These are phyloP conservation scores for Hemileia vastatrix DNA, from an alignment of 1,284 basidiomycete species.

Conservation along the genomic window DNA sequence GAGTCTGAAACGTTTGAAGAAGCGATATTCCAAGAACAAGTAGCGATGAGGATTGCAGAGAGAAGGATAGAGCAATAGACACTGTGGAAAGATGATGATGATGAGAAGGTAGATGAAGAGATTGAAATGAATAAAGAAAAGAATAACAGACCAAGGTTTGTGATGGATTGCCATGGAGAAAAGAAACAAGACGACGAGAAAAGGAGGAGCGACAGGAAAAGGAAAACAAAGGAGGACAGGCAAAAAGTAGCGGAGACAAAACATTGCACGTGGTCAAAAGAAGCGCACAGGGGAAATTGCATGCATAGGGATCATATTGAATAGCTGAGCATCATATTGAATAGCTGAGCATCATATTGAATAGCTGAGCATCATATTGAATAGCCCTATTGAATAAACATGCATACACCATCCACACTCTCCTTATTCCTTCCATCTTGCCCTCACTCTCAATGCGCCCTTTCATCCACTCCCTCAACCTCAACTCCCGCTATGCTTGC, in stretches of 20 bases:
- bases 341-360: no score
- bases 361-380: no score
- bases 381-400: no score
- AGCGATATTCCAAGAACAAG: constrained; percentile 23
- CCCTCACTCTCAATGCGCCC: no score
- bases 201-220: constrained; percentile 18
- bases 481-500: no score
- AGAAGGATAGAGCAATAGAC: constrained; percentile 21
- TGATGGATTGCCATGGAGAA: constrained; percentile 20
- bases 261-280: no score
- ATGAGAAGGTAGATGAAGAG: not conserved
- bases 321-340: no score
- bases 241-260: constrained; percentile 19
- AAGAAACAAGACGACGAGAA: constrained; percentile 13
- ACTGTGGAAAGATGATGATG: not conserved
- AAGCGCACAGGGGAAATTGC: no score
- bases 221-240: constrained; percentile 18
- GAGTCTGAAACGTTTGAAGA: constrained; percentile 13
- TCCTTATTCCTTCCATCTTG: no score
- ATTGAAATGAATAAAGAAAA: not conserved
- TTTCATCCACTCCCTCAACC: no score
- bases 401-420: no score
- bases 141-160: constrained; percentile 15
- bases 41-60: constrained; percentile 20
- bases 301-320: no score